Percentiles rank a stretch among this genome's conserved stretches.
Evolutionary conservation across 2,329 filamentous ascomycete species (phyloP).

Genomic region (Emergomyces africanus): DNA sequence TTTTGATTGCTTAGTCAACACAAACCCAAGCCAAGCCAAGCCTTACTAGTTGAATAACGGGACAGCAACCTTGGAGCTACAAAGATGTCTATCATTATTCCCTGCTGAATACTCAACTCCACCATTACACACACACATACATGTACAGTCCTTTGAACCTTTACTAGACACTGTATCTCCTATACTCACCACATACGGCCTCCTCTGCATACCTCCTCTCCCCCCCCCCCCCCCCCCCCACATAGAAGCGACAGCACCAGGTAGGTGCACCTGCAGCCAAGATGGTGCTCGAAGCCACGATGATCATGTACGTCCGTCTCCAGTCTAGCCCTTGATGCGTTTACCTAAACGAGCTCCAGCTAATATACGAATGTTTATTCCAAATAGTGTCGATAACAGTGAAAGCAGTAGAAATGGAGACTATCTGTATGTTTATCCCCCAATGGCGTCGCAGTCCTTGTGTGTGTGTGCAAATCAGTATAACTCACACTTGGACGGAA

Average conservation of each 20-base stretch:
- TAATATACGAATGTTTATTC: conserved; percentile 10
- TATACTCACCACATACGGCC: background rate
- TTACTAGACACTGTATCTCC: background rate
- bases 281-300: conserved; percentile 98
- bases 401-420: conserved; percentile 97
- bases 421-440: conserved; percentile 43
- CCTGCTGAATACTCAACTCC: background rate
- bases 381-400: conserved; percentile 78
- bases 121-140: background rate
- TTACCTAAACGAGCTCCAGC: conserved; percentile 4
- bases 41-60: no score
- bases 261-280: conserved; percentile 38
- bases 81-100: background rate
- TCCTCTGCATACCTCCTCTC: background rate
- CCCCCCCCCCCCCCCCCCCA: no score
- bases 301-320: conserved; percentile 67
- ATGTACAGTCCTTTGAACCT: background rate
- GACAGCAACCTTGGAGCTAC: background rate
- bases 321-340: background rate
- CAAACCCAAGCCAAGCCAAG: no score
- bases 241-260: background rate
- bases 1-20: no score
- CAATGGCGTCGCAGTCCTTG: no score
- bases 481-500: no score
- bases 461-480: no score